Evolutionary conservation across 306 rosid genomes (phyloP).

Genomic region (Luffa aegyptiaca): DNA sequence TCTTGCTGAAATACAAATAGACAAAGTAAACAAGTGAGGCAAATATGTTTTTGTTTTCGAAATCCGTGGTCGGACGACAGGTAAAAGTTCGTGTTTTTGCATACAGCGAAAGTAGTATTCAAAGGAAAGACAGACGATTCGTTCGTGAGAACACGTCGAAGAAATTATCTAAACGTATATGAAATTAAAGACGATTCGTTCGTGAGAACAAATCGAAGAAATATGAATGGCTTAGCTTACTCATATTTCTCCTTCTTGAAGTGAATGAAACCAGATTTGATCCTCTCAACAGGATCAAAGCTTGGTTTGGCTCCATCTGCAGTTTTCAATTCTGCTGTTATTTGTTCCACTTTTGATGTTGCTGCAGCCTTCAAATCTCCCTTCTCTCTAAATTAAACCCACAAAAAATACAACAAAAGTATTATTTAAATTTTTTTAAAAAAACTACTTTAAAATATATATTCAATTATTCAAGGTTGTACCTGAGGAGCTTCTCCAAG

Average conservation of each 20-base stretch:
- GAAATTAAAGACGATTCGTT: neutral
- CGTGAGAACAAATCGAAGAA: neutral
- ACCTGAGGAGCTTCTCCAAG: slow-evolving; percentile 80
- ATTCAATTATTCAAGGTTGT: neutral
- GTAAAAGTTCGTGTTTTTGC: neutral
- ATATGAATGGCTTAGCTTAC: slow-evolving; percentile 15
- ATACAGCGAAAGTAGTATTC: neutral
- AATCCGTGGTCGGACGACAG: neutral
- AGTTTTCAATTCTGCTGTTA: slow-evolving; percentile 54
- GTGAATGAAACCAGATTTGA: slow-evolving; percentile 61
- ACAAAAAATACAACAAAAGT: neutral
- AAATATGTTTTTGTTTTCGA: neutral
- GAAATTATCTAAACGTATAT: neutral
- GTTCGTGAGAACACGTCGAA: neutral
- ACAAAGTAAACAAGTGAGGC: slow-evolving; percentile 8
- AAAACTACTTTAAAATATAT: neutral
- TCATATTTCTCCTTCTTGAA: slow-evolving; percentile 97
- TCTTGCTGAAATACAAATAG: slow-evolving; percentile 32
- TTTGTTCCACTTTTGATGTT: slow-evolving; percentile 65
- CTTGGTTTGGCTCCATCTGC: slow-evolving; percentile 19
- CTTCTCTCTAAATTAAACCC: slow-evolving; percentile 58
- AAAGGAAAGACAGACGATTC: neutral
- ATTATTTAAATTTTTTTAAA: neutral
- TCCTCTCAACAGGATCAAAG: slow-evolving; percentile 65
- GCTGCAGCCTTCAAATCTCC: slow-evolving; percentile 49